Percentiles rank a stretch among this genome's conserved stretches.
phyloP scores from a whole-genome alignment of 768 basidiomycete species.

The Mycena pura region DNA sequence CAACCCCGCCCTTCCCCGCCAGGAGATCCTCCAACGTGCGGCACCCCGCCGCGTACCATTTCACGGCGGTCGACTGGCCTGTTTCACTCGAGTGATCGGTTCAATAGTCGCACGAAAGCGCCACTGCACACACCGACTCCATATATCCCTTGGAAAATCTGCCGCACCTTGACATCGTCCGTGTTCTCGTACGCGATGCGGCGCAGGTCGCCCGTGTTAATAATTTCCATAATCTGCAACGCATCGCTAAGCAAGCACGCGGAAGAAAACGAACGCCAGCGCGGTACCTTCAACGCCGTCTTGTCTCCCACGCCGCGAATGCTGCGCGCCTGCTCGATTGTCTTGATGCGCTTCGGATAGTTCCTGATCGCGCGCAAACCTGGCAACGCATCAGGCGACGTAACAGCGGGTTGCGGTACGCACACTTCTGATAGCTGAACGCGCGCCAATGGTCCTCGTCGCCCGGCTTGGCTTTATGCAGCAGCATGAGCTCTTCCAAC shows the following conservation, averaged over 20 bases:
- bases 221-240: slow-evolving; percentile 78
- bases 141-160: slow-evolving; percentile 81
- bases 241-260: neutral
- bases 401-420: too few relatives aligned
- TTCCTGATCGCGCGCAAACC: slow-evolving; percentile 65
- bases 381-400: slow-evolving; percentile 31
- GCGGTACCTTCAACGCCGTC: slow-evolving; percentile 72
- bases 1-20: slow-evolving; percentile 64
- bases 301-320: slow-evolving; percentile 74
- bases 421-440: slow-evolving; percentile 71
- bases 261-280: neutral
- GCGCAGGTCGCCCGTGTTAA: slow-evolving; percentile 73
- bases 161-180: slow-evolving; percentile 61
- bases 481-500: slow-evolving; percentile 69
- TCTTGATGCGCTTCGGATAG: slow-evolving; percentile 63
- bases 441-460: slow-evolving; percentile 75
- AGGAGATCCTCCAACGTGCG: slow-evolving; percentile 79
- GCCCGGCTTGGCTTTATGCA: slow-evolving; percentile 67
- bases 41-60: slow-evolving; percentile 81
- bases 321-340: slow-evolving; percentile 61
- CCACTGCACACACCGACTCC: slow-evolving; percentile 69
- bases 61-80: slow-evolving; percentile 71
- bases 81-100: neutral
- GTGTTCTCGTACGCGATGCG: slow-evolving; percentile 74
- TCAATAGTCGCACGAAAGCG: neutral